Conservation (phyloP, 495 filamentous ascomycete species). For the Aspergillus campestris region DNA sequence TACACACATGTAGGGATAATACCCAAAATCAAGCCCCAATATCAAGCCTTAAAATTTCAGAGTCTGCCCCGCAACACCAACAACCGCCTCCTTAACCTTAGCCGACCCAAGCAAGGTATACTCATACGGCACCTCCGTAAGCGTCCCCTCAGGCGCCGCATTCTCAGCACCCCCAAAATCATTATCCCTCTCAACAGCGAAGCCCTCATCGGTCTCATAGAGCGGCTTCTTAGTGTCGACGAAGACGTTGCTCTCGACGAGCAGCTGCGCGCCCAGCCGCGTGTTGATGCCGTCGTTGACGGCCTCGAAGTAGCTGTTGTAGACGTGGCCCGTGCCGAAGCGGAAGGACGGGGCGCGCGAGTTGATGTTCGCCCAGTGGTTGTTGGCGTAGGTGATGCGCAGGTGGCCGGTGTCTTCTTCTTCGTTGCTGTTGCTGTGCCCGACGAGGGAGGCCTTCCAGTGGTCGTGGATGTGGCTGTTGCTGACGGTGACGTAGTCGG, state of each 20-base stretch:
- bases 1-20: too few species aligned
- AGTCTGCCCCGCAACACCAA: constrained; percentile 46
- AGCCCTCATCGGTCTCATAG: constrained; percentile 48
- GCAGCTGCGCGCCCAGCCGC: constrained; percentile 54
- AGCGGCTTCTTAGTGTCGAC: constrained; percentile 38
- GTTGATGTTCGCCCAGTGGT: constrained; percentile 54
- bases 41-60: constrained; percentile 44
- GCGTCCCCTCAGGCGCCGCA: constrained; percentile 36
- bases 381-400: constrained; percentile 53
- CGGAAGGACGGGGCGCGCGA: constrained; percentile 52
- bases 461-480: constrained; percentile 51
- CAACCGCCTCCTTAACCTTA: constrained; percentile 36
- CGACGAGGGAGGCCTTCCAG: constrained; percentile 56
- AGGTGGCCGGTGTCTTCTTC: constrained; percentile 46
- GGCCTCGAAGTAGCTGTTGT: constrained; percentile 40
- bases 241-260: constrained; percentile 55
- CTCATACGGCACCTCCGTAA: constrained; percentile 42
- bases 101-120: constrained; percentile 39
- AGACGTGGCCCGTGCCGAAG: constrained; percentile 53
- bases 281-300: constrained; percentile 55
- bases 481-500: constrained; percentile 44
- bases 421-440: constrained; percentile 42
- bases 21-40: constrained; percentile 6
- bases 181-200: constrained; percentile 44
- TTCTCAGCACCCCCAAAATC: constrained; percentile 45